Base-by-base conservation (phyloP, 2,329 filamentous ascomycete genomes). In the Aspergillus fumigatiaffinis region DNA sequence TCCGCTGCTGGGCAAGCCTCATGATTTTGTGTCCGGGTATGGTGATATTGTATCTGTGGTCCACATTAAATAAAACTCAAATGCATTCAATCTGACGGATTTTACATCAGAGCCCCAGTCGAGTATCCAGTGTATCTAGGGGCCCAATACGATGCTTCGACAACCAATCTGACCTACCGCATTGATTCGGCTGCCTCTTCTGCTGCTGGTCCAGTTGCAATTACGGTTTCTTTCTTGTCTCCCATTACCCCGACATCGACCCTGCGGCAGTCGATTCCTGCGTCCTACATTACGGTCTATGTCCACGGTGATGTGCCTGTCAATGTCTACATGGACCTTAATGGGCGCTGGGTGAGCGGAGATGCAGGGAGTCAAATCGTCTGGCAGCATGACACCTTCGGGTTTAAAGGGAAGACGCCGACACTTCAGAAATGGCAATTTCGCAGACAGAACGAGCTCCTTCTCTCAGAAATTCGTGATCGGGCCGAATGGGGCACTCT, bases 401-500 rank as follows among this genome's bases (percentile, higher is more conserved):
- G 75, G 48, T 65, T 76, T 29, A 64, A 75, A 4, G 69, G 73
- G 20, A 67, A 75, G 5, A 73, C 76, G 3, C 76, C 65, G 25
- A 64, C 61, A 5, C 71, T 80, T 23, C 76, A 78, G 56, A 72
- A 70, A 56, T 80, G 78, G 77, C 68, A 73, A 44, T 65, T 80
- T 23, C 72, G 68, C 28, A 68, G 76, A 57, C 68, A 76, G 52
- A 71, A 65, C 3, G 84, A 93, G 72, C 79, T 88, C 70, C 78
- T 90, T n/a, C 83, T 94, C 54, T 90, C 88, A 0, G 91, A 95
- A 72, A 82, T 82, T 55, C 76, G 76, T 47, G 91, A 95, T 66
- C 87, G 87, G 47, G 84, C 88, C 1, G 91, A 95, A 82, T 95
- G 91, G 91, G 91, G 91, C 3, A 88, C 86, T 28, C 73, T 95